Conservation (phyloP, 2,329 filamentous ascomycete species). For the Blumeriella jaapii region DNA sequence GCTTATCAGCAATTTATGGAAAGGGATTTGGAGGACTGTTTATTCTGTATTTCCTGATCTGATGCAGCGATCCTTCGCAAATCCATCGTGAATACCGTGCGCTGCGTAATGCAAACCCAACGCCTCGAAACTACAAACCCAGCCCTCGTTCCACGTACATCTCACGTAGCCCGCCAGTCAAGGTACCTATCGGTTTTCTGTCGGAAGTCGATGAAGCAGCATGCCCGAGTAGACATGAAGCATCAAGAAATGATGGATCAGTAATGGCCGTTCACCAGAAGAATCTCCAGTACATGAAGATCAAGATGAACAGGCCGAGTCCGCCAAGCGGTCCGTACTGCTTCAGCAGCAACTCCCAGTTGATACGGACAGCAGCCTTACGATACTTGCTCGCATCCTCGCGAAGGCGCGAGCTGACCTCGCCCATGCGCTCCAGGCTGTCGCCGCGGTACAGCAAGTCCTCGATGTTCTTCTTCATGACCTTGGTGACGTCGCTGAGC, state of each 20-base stretch:
- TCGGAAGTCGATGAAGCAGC: neutral
- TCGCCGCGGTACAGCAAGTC: conserved; percentile 92
- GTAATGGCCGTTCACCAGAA: conserved; percentile 3
- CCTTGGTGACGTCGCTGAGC: conserved; percentile 92
- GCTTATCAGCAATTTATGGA: neutral
- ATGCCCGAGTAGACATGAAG: neutral
- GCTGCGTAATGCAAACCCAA: neutral
- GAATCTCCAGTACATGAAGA: conserved; percentile 8
- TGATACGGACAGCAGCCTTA: conserved; percentile 85
- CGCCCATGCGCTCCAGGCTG: conserved; percentile 91
- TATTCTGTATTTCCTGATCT: neutral
- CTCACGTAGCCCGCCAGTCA: neutral
- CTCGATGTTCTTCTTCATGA: conserved; percentile 99
- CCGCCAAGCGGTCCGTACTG: conserved; percentile 88
- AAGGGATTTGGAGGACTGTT: neutral
- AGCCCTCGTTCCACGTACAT: neutral
- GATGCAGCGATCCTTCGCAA: neutral
- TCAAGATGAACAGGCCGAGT: conserved; percentile 4
- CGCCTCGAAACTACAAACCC: neutral
- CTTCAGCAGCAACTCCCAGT: conserved; percentile 93
- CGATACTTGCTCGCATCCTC: conserved; percentile 95
- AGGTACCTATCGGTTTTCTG: neutral
- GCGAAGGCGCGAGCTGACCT: conserved; percentile 73
- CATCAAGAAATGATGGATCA: neutral
- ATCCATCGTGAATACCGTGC: neutral